Base-by-base conservation (phyloP, 352 stramenopile species). In the Phytophthora fragariae region DNA sequence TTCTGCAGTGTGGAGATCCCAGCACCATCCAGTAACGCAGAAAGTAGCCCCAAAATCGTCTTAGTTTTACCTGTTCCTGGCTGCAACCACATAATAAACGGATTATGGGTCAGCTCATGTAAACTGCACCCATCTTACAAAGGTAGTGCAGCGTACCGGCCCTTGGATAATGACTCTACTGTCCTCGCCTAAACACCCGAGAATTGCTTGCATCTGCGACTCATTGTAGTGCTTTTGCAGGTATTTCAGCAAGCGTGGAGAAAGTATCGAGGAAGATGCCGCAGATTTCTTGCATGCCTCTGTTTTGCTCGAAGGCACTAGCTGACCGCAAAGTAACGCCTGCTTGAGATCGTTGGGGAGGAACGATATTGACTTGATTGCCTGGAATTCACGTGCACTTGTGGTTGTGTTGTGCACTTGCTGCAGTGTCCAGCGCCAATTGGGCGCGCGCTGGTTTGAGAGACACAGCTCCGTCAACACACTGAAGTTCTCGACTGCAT, bases 31-130 rank as follows among this genome's bases (percentile, higher is more conserved):
- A 96, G 75, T 50, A 96, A 70, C 19, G 89, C 84, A 62, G 79
- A 93, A 35, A 93, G 70, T 8, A 94, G 73, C 8, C 89, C 89
- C 1, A 96, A 61, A 57, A 96, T 92, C 1, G 89, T 96, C 67
- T 93, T 93, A 2, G 87, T 94, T 77, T 96, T 96, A 17, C 89
- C 89, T 46, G 89, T 96, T 19, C 89, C 89, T 52, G 89, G 89
- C 86, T 94, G 63, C 14, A 46, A 52, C 15, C n/a, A 47, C 17
- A 63, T 49, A 8, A 14, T 14, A 31, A 44, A 1, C 50, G 52
- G 7, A 53, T 57, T 17, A 56, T 19, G 17, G 8, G 11, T 76
- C 6, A 67, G 8, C 55, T n/a, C 19, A 64, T 14, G 21, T 37
- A 57, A 9, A 47, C 9, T n/a, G 14, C 8, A 52, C 44, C 5